Base-by-base conservation (phyloP, 2,329 filamentous ascomycete species). In the Aureobasidium sp. region DNA sequence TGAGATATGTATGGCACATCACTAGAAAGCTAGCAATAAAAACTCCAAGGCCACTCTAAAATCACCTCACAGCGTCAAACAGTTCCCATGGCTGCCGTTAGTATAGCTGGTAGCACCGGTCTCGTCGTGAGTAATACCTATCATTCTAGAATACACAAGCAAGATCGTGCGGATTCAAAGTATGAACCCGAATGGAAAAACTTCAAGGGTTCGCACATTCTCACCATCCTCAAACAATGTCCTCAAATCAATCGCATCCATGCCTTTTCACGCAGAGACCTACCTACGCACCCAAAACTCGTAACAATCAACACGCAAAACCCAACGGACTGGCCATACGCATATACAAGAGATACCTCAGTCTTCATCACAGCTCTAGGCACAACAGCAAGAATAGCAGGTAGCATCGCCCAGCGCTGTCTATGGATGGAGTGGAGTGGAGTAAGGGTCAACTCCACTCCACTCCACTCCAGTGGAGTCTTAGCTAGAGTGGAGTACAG, bases 301-400 rank as follows among this genome's bases (percentile, higher is more conserved):
- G 84, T 87, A 61, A 85, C 90, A n/a, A 81, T 92, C 70, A 79
- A 91, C 72, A 89, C 92, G 33, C 70, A 86, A 71, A 92, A 97
- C 76, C 89, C 88, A 1, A 77, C 87, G 10, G 85, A 87, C 74
- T 98, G 94, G 95, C 80, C 88, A 2, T 71, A 83, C 13, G 80
- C 78, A 48, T 82, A 86, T 71, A 85, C 96, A 56, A 87, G 90
- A 0, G 68, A 83, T 0, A 90, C 92, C 0, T 76, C 82, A 1
- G 82, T 92, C 69, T 90, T 96, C 81, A 89, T 95, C 80, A 94
- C 92, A 2, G 88, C 88, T 1, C 86, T 98, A 1, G 95, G 91
- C 66, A 97, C 94, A 3, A 98, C 95, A 0, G 88, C 90, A 56
- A 91, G 84, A 0, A 84, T 85, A 16, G 94, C 94, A 0, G 95